Conservation (phyloP, 2,329 filamentous ascomycete genomes). For the Verticillium longisporum region DNA sequence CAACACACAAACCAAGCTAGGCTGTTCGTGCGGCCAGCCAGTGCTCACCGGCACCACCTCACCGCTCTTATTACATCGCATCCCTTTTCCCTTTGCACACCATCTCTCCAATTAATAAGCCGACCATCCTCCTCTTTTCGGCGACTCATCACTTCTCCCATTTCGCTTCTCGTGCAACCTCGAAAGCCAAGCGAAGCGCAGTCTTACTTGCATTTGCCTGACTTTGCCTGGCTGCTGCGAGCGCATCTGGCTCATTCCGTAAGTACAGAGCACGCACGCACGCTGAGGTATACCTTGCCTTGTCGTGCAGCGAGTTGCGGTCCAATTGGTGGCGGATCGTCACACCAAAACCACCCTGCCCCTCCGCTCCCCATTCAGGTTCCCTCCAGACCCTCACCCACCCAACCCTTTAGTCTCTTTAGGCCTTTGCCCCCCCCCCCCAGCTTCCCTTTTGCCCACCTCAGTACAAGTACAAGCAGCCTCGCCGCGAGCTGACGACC, state of each 20-base stretch:
- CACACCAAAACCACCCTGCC: not conserved
- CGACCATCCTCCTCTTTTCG: not conserved
- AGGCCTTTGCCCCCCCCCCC: too few species aligned
- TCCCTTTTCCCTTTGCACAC: not conserved
- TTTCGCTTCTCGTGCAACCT: not conserved
- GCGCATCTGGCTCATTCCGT: not conserved
- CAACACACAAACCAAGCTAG: not conserved
- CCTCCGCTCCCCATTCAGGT: not conserved
- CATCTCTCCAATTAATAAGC: not conserved
- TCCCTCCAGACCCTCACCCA: not conserved
- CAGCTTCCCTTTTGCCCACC: not conserved
- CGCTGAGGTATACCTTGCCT: not conserved
- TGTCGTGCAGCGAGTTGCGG: not conserved
- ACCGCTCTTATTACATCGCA: not conserved
- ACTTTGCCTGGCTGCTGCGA: not conserved
- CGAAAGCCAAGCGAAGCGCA: not conserved
- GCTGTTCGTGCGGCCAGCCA: not conserved
- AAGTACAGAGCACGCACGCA: not conserved
- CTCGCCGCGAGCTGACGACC: not conserved
- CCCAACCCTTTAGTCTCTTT: not conserved
- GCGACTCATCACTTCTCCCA: not conserved
- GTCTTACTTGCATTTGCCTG: not conserved
- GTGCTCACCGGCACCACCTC: not conserved
- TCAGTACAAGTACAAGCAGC: not conserved
- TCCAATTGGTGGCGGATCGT: not conserved